phyloP scores from a whole-genome alignment of 2,329 filamentous ascomycete genomes.

The Aspergillus awamori region DNA sequence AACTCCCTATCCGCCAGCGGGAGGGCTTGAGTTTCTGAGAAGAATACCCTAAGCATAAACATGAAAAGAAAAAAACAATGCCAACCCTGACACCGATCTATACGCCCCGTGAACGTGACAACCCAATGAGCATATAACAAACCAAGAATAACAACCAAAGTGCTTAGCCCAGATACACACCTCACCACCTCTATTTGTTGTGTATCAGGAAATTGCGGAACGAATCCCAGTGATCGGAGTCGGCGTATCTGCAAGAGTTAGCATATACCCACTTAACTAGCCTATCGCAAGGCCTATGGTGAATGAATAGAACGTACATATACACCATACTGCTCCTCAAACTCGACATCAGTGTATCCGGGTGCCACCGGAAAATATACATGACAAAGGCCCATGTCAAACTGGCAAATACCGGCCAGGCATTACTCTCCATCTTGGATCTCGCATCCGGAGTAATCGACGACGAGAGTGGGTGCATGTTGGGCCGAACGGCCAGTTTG shows the following conservation, averaged over 20 bases:
- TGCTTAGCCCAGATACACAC: not conserved
- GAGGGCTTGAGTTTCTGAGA: conserved; percentile 2
- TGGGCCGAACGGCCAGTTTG: conserved; percentile 74
- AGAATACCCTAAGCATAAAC: conserved; percentile 11
- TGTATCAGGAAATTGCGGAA: conserved; percentile 83
- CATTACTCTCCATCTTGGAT: conserved; percentile 64
- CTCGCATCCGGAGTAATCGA: conserved; percentile 50
- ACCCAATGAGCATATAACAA: not conserved
- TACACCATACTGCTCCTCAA: conserved; percentile 96
- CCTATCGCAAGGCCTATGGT: not conserved
- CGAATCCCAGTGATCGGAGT: conserved; percentile 88
- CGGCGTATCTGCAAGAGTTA: conserved; percentile 59
- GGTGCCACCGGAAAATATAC: conserved; percentile 91
- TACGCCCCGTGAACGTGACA: conserved; percentile 17
- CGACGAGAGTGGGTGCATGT: conserved; percentile 44
- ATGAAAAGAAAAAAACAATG: conserved; percentile 15
- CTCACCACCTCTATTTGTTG: conserved; percentile 60
- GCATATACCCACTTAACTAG: not conserved
- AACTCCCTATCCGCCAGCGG: conserved; percentile 21
- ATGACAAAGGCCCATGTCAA: conserved; percentile 92
- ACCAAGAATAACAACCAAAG: not conserved
- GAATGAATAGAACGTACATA: conserved; percentile 68
- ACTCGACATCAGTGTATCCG: conserved; percentile 87
- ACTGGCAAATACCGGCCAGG: conserved; percentile 91
- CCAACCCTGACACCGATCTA: conserved; percentile 20